Evolutionary conservation across 169 alveolate species (phyloP), one percentile per base, ranked within the genome.

Genomic region (Plasmodium ovale): DNA sequence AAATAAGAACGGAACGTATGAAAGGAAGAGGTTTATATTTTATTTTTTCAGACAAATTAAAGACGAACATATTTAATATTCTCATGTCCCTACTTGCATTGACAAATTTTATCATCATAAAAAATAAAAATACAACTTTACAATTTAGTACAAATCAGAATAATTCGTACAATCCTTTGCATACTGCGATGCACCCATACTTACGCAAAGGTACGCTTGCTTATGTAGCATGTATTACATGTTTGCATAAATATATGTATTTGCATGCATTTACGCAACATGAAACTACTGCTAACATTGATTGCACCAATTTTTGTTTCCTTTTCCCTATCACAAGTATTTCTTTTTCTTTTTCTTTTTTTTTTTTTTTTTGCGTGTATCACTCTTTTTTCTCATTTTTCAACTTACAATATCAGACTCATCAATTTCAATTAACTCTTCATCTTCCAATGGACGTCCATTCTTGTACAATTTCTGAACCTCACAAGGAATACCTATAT

Each of bases 1-100:
- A n/a, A n/a, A n/a, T n/a, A n/a, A 56, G 21, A 56, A 56, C n/a
- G 21, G 21, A 21, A n/a, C 14, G 7, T 16, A 54, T 7, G 3
- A 2, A 1, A 54, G 19, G 2, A 14, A 54, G 54, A 72, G 39
- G 53, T 19, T 53, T 42, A 53, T 82, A 35, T 72, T 82, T 35
- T 82, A 82, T 82, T 82, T 82, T 82, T 82, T 82, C 90, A 82
- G 90, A 64, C 27, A 82, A 25, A n/a, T n/a, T 19, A 82, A 68
- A 51, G 39, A 31, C 72, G 90, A 82, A 82, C 90, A 82, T 44
- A 67, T 64, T 64, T 82, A 49, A 82, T 59, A 65, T 82, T 82
- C 90, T 82, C 90, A 67, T 82, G 90, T 82, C 90, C 90, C 90
- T 82, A 82, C 90, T 82, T 82, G 71, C 85, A 49, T 67, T 82